Conservation (phyloP, 129 eudicot genomes). For the Flaveria bidentis region DNA sequence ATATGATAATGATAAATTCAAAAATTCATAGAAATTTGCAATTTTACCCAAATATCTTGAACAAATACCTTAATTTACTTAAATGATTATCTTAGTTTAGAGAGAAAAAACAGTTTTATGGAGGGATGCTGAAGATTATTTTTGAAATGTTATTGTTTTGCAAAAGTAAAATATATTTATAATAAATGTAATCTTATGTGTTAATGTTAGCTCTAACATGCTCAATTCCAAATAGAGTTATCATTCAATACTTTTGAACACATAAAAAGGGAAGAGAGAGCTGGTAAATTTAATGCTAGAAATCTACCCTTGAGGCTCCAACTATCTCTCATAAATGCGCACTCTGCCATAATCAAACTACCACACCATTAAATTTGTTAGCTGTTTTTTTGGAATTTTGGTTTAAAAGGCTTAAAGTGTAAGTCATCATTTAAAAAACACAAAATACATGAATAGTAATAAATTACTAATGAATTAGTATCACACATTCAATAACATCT, state of each 20-base stretch:
- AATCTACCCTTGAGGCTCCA: constrained; percentile 35
- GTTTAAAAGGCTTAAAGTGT: not conserved
- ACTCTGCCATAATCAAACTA: constrained; percentile 29
- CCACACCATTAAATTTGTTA: constrained; percentile 28
- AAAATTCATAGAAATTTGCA: no score
- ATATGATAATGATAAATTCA: no score
- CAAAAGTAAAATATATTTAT: not conserved
- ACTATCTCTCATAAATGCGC: constrained; percentile 34
- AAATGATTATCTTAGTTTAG: not conserved
- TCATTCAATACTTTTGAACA: not conserved
- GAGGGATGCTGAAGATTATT: not conserved
- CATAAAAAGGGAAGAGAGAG: not conserved
- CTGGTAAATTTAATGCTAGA: constrained; percentile 32
- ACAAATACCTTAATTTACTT: no score
- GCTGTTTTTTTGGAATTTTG: not conserved
- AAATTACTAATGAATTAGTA: no score
- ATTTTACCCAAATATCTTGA: no score
- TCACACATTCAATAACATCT: no score
- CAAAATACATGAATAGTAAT: no score
- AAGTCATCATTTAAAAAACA: no score
- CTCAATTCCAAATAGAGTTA: not conserved
- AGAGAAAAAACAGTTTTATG: not conserved
- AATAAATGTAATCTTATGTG: not conserved
- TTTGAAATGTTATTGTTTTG: not conserved
- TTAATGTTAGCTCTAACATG: not conserved